Percentiles rank a stretch among this genome's conserved stretches.
phyloP scores from a whole-genome alignment of 139 green algal genomes.

The Closterium sp. region DNA sequence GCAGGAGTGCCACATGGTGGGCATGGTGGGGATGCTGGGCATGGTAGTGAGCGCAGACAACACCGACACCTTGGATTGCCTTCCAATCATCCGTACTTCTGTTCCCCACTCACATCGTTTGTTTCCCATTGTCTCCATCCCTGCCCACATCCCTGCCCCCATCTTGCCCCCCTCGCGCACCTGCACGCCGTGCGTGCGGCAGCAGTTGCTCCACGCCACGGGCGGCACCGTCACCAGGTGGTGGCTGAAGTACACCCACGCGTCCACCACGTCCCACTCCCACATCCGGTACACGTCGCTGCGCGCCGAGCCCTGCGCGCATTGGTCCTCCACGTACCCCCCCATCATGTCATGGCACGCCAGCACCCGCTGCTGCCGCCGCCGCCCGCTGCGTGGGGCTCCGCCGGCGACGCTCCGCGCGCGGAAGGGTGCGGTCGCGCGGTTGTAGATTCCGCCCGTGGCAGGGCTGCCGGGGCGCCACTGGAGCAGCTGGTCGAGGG shows the following conservation, averaged over 20 bases:
- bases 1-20: neutral
- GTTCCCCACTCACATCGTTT: neutral
- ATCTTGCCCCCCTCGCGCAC: conserved; percentile 37
- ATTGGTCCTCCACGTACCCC: conserved; percentile 67
- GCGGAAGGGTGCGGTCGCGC: no score
- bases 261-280: conserved; percentile 68
- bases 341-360: conserved; percentile 83
- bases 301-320: neutral
- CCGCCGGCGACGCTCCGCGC: no score
- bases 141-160: neutral
- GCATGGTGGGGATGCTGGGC: neutral
- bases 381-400: neutral
- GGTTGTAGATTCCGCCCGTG: no score
- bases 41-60: neutral
- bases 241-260: conserved; percentile 85
- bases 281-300: neutral
- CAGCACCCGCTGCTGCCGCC: conserved; percentile 61
- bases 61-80: neutral
- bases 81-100: neutral
- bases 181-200: conserved; percentile 68
- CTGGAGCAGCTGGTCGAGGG: no score
- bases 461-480: no score
- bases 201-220: conserved; percentile 69
- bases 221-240: conserved; percentile 71
- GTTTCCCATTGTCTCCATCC: neutral